A percentile compares a stretch with the other conserved stretches of the same genome.
These are phyloP conservation scores for Pythium brachiatum DNA, from an alignment of 352 stramenopile genomes.

Conservation along the genomic window DNA sequence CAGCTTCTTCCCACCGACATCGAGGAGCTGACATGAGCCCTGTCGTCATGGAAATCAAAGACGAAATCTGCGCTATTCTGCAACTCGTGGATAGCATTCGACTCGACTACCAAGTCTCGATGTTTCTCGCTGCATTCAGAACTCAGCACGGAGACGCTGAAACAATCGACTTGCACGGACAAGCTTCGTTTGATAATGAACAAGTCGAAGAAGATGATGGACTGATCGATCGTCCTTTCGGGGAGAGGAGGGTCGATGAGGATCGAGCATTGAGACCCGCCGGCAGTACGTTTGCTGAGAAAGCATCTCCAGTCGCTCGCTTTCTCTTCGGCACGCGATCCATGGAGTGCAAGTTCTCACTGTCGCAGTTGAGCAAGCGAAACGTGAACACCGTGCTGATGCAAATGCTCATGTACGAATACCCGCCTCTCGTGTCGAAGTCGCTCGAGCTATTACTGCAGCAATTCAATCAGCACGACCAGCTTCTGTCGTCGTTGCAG, in stretches of 20 bases:
- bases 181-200: background rate
- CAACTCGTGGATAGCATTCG: slow-evolving; percentile 55
- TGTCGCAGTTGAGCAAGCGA: slow-evolving; percentile 38
- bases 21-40: slow-evolving; percentile 30
- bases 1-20: background rate
- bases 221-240: background rate
- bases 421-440: slow-evolving; percentile 67
- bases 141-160: background rate
- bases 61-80: slow-evolving; percentile 65
- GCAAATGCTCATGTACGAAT: slow-evolving; percentile 82
- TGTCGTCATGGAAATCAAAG: slow-evolving; percentile 73
- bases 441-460: slow-evolving; percentile 69
- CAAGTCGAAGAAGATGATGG: background rate
- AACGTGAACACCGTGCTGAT: slow-evolving; percentile 59
- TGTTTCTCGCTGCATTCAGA: slow-evolving; percentile 35
- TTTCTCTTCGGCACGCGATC: slow-evolving; percentile 48
- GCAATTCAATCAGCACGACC: slow-evolving; percentile 72
- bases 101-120: slow-evolving; percentile 66
- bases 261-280: background rate
- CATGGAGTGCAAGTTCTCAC: slow-evolving; percentile 62
- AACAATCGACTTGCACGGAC: background rate
- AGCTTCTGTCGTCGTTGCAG: slow-evolving; percentile 61
- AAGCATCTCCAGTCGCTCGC: slow-evolving; percentile 43
- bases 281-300: slow-evolving; percentile 15
- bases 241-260: background rate